phyloP scores from a whole-genome alignment of 2,329 filamentous ascomycete genomes.

The Bipolaris oryzae region DNA sequence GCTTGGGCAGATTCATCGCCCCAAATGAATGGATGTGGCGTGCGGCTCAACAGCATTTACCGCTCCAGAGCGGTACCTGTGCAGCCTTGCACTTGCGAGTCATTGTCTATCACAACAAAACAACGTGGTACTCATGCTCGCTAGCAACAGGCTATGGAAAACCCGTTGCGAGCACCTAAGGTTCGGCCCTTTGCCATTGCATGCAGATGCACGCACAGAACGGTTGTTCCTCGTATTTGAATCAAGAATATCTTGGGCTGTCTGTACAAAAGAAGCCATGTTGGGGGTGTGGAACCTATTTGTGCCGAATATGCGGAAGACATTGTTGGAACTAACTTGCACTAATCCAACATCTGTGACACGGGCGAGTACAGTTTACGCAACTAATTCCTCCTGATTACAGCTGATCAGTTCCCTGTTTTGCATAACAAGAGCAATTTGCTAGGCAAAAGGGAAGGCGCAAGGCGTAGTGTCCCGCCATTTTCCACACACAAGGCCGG shows the following conservation, averaged over 20 bases:
- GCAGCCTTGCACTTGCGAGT: conserved; percentile 20
- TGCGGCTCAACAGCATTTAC: conserved; percentile 15
- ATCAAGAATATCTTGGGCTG: neutral
- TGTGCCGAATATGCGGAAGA: neutral
- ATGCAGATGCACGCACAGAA: neutral
- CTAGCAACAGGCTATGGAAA: neutral
- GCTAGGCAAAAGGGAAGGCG: neutral
- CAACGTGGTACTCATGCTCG: neutral
- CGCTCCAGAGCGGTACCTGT: conserved; percentile 1
- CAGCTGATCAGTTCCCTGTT: neutral
- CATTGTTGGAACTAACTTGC: neutral
- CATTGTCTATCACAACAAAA: conserved; percentile 7
- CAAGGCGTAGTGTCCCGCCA: neutral
- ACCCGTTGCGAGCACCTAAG: neutral
- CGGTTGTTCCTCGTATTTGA: neutral
- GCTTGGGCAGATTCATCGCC: neutral
- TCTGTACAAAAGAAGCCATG: neutral
- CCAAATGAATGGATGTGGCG: conserved; percentile 21
- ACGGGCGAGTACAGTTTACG: neutral
- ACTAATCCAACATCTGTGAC: neutral
- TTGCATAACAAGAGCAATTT: neutral
- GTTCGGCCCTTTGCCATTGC: neutral
- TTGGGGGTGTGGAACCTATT: neutral
- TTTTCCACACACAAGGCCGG: too few relatives aligned
- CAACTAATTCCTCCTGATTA: neutral